Conservation (phyloP, 179 eudicot genomes). For the Corrigiola litoralis region DNA sequence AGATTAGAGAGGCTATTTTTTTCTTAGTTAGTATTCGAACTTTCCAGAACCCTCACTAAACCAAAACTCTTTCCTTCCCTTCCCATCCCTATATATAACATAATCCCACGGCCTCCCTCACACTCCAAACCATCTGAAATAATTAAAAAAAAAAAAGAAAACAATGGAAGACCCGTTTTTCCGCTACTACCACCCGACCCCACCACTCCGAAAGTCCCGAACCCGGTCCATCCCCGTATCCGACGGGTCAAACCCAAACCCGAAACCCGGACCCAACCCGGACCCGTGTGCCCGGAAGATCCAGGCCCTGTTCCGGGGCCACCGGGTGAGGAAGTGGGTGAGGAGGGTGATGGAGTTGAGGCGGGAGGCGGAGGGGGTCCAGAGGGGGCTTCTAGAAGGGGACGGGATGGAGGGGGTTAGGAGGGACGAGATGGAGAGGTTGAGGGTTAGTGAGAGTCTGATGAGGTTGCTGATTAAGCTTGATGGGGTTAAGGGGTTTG, state of each 20-base stretch:
- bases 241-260: not conserved
- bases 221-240: not conserved
- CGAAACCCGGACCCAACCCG: not conserved
- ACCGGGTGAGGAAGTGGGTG: constrained; percentile 48
- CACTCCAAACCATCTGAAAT: not conserved
- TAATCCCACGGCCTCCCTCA: not conserved
- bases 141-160: too few relatives aligned
- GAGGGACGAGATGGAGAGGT: constrained; percentile 20
- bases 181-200: not conserved
- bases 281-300: constrained; percentile 36
- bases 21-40: too few relatives aligned
- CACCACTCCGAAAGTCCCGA: not conserved
- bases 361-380: constrained; percentile 46
- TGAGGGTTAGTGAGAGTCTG: constrained; percentile 30
- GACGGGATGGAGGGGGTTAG: constrained; percentile 32
- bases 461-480: constrained; percentile 60
- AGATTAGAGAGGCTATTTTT: too few relatives aligned
- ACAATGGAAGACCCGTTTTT: not conserved
- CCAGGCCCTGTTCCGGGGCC: constrained; percentile 67
- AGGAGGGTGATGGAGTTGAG: constrained; percentile 35
- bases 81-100: not conserved
- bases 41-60: too few relatives aligned
- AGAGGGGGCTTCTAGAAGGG: constrained; percentile 16
- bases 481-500: constrained; percentile 56
- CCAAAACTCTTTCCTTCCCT: too few relatives aligned